Evolutionary conservation across 164 flowering plant species (phyloP).

Genomic region (Hamamelis virginiana): DNA sequence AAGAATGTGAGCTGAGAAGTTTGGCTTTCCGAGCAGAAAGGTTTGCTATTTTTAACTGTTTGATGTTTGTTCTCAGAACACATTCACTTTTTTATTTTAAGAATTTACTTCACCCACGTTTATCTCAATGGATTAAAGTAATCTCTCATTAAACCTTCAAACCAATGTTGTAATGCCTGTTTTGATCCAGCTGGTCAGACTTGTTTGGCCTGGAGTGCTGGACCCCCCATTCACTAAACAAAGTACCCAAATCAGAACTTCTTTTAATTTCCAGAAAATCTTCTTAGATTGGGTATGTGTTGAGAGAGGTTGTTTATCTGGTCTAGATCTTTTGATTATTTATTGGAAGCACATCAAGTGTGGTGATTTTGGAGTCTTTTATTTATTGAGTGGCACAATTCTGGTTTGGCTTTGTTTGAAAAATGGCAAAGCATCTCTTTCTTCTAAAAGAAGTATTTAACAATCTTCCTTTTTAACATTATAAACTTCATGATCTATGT

Average conservation of each 20-base stretch:
- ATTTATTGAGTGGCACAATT: too few species aligned
- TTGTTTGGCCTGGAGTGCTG: background rate
- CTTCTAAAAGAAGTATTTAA: too few species aligned
- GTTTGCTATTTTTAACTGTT: conserved; percentile 32
- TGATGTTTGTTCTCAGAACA: background rate
- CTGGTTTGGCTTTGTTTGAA: too few species aligned
- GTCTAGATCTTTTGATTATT: too few species aligned
- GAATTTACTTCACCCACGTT: background rate
- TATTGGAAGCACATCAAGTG: too few species aligned
- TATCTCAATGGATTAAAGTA: background rate
- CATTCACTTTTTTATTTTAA: background rate
- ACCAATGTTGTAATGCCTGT: too few species aligned
- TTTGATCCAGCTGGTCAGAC: background rate
- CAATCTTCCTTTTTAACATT: too few species aligned
- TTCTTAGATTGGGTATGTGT: background rate
- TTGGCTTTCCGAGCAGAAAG: conserved; percentile 86
- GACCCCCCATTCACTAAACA: background rate
- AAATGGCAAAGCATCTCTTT: too few species aligned
- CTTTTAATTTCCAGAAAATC: background rate
- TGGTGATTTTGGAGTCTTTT: too few species aligned
- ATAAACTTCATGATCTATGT: too few species aligned
- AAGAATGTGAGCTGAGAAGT: conserved; percentile 70
- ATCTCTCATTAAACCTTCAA: background rate
- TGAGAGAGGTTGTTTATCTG: background rate
- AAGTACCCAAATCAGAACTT: background rate